Base-by-base conservation (phyloP, 768 basidiomycete genomes). In the Tylopilus rubrobrunneus region DNA sequence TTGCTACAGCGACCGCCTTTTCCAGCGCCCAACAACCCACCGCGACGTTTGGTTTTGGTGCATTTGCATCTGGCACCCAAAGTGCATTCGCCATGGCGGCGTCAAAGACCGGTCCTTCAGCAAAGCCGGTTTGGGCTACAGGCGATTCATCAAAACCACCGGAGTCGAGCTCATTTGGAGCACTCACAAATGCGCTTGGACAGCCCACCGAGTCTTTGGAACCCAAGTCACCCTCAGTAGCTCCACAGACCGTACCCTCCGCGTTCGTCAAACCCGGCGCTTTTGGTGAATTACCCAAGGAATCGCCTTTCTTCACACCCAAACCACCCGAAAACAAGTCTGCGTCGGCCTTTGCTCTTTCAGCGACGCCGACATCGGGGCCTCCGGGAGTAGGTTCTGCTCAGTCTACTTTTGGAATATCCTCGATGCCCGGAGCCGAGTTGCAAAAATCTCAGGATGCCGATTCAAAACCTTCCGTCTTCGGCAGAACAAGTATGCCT, bases 261-360 rank as follows among this genome's bases (percentile, higher is more conserved):
- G 65, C 61, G 7, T 76, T 78, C 62, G 51, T 66, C 37, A 75
- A 72, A 50, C 74, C 73, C 36, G 72, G 74, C 4, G 64, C 66
- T 46, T 73, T 71, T 41, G 70, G 68, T 33, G 61, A 64, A 44
- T 59, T 73, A 5, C 67, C 77, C 4, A 67, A 67, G 28, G 65
- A 74, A 39, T 85, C 84, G 6, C 82, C 83, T 4, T 85, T 85
- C 65, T 78, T 78, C 63, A 77, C 78, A 10, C 72, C 67, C 7
- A 63, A 65, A 42, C 37, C 50, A 21, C 57, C 67, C 1, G 73
- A 70, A 42, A 52, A 71, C 4, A 63, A 73, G 27, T 57, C 70
- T 8, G 69, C 73, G 11, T 74, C 77, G 14, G 76, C 68, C 2
- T 78, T 83, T 54, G 59, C 67, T 49, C 61, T 56, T n/a, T 46